These are phyloP conservation scores for Hypoxylon sp. DNA, from an alignment of 2,329 filamentous ascomycete species.

Conservation along the genomic window DNA sequence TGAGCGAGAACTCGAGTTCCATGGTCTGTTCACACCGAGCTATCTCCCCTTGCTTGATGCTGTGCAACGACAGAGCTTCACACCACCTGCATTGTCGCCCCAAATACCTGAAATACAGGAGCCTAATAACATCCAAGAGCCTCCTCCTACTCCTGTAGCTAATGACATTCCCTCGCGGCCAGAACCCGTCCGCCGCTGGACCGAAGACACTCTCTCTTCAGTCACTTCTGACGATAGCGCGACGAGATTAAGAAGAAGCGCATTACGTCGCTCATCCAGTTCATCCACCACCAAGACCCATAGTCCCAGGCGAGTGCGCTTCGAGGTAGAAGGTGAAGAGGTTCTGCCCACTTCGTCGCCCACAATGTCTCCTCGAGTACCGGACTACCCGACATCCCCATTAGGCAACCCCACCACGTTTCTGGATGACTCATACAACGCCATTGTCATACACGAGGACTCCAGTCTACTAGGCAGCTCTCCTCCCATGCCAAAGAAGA, in stretches of 20 bases:
- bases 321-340: constrained; percentile 70
- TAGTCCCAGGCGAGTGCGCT: constrained; percentile 72
- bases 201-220: constrained; percentile 64
- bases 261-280: constrained; percentile 67
- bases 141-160: constrained; percentile 30
- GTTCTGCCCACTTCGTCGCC: constrained; percentile 71
- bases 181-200: constrained; percentile 55
- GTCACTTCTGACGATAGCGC: constrained; percentile 65
- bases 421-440: constrained; percentile 42
- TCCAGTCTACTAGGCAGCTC: constrained; percentile 48
- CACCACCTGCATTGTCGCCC: constrained; percentile 32
- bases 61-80: constrained; percentile 47
- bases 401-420: constrained; percentile 45
- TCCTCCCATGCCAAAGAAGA: constrained; percentile 61
- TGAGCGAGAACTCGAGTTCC: constrained; percentile 69
- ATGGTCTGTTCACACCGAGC: constrained; percentile 71
- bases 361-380: constrained; percentile 49
- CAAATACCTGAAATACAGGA: constrained; percentile 47
- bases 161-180: constrained; percentile 48
- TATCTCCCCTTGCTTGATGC: constrained; percentile 72
- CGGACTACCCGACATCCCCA: constrained; percentile 51
- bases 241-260: constrained; percentile 64
- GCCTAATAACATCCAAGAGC: constrained; percentile 43
- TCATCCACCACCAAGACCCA: constrained; percentile 60
- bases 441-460: constrained; percentile 52